These are phyloP conservation scores for Articulospora tetracladia DNA, from an alignment of 495 filamentous ascomycete genomes.

Conservation along the genomic window DNA sequence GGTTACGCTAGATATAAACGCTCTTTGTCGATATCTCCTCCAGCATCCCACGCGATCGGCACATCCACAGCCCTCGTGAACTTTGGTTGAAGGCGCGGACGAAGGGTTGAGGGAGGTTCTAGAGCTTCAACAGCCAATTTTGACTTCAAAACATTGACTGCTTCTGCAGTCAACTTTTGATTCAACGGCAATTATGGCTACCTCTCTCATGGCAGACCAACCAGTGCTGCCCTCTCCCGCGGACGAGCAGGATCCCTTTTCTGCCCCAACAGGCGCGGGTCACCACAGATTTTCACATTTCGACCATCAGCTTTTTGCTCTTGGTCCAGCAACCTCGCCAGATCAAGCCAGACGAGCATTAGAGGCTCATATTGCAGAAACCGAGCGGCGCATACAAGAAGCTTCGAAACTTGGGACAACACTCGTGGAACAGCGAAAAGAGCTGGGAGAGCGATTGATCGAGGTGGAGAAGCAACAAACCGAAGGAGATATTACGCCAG, in stretches of 20 bases:
- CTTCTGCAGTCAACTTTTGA: neutral
- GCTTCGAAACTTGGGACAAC: slow-evolving; percentile 83
- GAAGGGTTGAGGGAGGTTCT: neutral
- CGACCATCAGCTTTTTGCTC: slow-evolving; percentile 70
- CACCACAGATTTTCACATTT: slow-evolving; percentile 75
- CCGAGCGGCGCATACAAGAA: slow-evolving; percentile 84
- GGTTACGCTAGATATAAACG: neutral
- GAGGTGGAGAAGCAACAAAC: slow-evolving; percentile 79
- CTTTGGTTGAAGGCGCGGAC: neutral
- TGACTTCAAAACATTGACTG: neutral
- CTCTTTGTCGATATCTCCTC: neutral
- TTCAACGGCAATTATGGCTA: slow-evolving; percentile 16
- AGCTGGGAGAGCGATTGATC: slow-evolving; percentile 73
- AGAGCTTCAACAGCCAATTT: neutral
- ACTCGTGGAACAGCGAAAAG: slow-evolving; percentile 77
- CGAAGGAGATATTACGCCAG: slow-evolving; percentile 78
- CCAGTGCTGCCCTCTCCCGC: slow-evolving; percentile 12
- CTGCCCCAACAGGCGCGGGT: slow-evolving; percentile 40
- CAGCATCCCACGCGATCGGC: slow-evolving; percentile 7
- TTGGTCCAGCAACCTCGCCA: slow-evolving; percentile 75
- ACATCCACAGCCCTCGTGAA: neutral
- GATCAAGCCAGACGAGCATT: slow-evolving; percentile 83
- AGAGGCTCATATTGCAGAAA: slow-evolving; percentile 87
- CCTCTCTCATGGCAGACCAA: slow-evolving; percentile 19
- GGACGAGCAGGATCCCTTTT: slow-evolving; percentile 42